Percentiles rank a stretch among this genome's conserved stretches.
Evolutionary conservation across 441 rosid species (phyloP).

Genomic region (Iberis amara): DNA sequence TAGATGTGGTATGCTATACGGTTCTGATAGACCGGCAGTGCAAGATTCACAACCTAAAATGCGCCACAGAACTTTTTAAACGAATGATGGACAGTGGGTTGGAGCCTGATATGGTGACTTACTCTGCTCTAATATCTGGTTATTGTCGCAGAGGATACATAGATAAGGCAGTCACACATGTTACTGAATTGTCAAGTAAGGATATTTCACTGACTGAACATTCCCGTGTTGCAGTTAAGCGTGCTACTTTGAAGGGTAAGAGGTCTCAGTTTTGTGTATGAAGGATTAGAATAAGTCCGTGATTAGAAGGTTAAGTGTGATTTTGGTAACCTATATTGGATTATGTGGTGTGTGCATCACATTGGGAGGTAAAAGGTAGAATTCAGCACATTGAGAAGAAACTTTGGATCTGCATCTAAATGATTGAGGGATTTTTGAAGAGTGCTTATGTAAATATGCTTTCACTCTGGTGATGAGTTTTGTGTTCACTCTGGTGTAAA

Average conservation of each 20-base stretch:
- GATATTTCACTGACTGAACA: conserved; percentile 31
- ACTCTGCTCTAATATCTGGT: conserved; percentile 50
- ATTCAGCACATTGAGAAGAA: too few relatives aligned
- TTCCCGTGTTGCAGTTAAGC: conserved; percentile 24
- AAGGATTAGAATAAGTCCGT: conserved; percentile 4
- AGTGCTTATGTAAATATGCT: too few relatives aligned
- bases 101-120: conserved; percentile 56
- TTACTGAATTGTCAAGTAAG: conserved; percentile 34
- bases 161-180: conserved; percentile 35
- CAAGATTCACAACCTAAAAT: conserved; percentile 35
- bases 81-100: conserved; percentile 50
- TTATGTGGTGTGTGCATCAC: too few relatives aligned
- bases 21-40: conserved; percentile 44
- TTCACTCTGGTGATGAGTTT: too few relatives aligned
- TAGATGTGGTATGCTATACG: conserved; percentile 44
- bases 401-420: too few relatives aligned
- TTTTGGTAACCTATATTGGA: background rate
- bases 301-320: conserved; percentile 6
- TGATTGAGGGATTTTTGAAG: too few relatives aligned
- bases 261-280: conserved; percentile 2
- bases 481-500: too few relatives aligned
- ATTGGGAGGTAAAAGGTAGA: too few relatives aligned
- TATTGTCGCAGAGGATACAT: conserved; percentile 37
- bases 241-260: conserved; percentile 23
- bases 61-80: conserved; percentile 34